Evolutionary conservation across 2,329 filamentous ascomycete species (phyloP).

Genomic region (Alternaria hordeiaustralica): DNA sequence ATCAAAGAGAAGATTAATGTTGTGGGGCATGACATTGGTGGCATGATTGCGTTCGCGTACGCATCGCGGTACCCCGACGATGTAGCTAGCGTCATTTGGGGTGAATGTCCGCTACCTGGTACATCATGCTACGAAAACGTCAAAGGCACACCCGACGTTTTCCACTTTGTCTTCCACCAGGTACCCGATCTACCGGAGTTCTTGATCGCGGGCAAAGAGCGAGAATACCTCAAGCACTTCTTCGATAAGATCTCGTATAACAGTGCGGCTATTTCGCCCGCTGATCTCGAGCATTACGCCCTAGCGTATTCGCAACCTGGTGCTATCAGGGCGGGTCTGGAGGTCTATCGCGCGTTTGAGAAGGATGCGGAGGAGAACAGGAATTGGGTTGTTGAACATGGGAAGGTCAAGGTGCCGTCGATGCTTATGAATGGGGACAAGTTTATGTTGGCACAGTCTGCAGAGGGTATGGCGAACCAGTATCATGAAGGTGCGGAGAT

Average conservation of each 20-base stretch:
- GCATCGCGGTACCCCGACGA: constrained; percentile 45
- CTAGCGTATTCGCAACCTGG: background rate
- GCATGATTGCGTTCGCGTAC: constrained; percentile 56
- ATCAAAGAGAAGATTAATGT: constrained; percentile 51
- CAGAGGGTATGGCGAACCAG: background rate
- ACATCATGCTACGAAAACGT: background rate
- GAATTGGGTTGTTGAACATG: background rate
- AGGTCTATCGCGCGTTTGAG: constrained; percentile 4
- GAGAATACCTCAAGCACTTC: constrained; percentile 16
- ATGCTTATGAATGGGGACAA: background rate
- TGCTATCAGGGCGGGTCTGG: background rate
- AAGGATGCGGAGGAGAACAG: constrained; percentile 1
- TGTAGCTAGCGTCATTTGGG: constrained; percentile 40
- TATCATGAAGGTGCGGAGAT: background rate
- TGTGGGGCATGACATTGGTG: constrained; percentile 58
- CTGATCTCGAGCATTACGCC: background rate
- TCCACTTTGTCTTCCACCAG: constrained; percentile 4
- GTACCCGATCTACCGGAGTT: constrained; percentile 21
- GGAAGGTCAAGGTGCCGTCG: background rate
- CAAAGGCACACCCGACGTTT: background rate
- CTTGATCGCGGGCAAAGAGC: constrained; percentile 13
- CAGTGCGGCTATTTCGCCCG: constrained; percentile 5
- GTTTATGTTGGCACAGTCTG: background rate
- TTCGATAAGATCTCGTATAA: constrained; percentile 13
- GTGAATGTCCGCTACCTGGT: constrained; percentile 2